phyloP scores from a whole-genome alignment of 2,329 filamentous ascomycete species.

The Aspergillus ochraceus region DNA sequence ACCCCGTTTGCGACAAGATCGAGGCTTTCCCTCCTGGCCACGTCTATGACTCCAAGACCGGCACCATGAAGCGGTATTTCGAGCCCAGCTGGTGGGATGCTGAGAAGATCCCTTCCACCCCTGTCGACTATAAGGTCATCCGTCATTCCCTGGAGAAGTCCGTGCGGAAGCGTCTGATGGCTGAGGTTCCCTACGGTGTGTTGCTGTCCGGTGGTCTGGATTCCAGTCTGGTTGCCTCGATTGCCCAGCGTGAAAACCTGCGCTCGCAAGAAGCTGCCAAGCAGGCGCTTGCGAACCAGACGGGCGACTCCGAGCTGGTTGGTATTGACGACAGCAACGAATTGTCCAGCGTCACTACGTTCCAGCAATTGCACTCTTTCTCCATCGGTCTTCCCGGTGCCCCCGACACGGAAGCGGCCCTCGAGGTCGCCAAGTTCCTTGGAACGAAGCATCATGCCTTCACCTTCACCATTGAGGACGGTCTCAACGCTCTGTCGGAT shows the following conservation, averaged over 20 bases:
- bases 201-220: slow-evolving; percentile 92
- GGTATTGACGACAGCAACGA: slow-evolving; percentile 93
- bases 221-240: slow-evolving; percentile 90
- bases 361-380: slow-evolving; percentile 97
- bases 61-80: slow-evolving; percentile 82
- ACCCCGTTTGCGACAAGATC: slow-evolving; percentile 93
- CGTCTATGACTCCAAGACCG: slow-evolving; percentile 91
- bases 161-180: slow-evolving; percentile 96
- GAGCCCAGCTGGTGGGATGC: slow-evolving; percentile 91
- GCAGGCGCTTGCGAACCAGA: slow-evolving; percentile 45
- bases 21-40: slow-evolving; percentile 92
- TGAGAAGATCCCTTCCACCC: slow-evolving; percentile 71
- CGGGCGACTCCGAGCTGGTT: slow-evolving; percentile 64
- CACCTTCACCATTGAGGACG: slow-evolving; percentile 97
- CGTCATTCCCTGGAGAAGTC: slow-evolving; percentile 82
- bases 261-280: slow-evolving; percentile 66
- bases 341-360: slow-evolving; percentile 82
- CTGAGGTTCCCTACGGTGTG: slow-evolving; percentile 96
- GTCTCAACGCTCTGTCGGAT: slow-evolving; percentile 92
- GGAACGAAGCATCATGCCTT: slow-evolving; percentile 98
- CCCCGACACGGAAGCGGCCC: slow-evolving; percentile 86
- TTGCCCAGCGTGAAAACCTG: slow-evolving; percentile 89
- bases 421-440: slow-evolving; percentile 93
- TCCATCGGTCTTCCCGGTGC: slow-evolving; percentile 93
- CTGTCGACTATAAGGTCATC: slow-evolving; percentile 79